Conservation (phyloP, 441 rosid species). For the Mallotus japonicus region DNA sequence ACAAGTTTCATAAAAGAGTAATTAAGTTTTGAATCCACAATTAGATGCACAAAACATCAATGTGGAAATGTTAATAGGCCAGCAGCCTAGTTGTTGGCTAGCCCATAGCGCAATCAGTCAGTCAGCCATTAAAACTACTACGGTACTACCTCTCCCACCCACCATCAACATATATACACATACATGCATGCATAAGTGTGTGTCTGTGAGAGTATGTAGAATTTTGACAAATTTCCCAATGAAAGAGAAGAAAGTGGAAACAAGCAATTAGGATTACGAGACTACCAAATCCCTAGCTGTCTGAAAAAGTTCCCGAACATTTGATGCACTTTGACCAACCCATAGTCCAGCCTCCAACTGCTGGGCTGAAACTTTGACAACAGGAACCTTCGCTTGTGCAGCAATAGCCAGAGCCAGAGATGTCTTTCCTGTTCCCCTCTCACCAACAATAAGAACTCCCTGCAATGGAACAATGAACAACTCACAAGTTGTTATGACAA, state of each 20-base stretch:
- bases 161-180: background rate
- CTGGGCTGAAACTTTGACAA: conserved; percentile 83
- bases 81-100: background rate
- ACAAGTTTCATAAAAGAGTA: background rate
- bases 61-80: background rate
- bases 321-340: conserved; percentile 99
- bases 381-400: conserved; percentile 96
- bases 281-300: conserved; percentile 94
- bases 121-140: background rate
- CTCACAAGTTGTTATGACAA: conserved; percentile 15
- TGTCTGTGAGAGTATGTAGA: background rate
- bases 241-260: conserved; percentile 13
- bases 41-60: background rate
- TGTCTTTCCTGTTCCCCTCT: conserved; percentile 96
- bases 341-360: conserved; percentile 96
- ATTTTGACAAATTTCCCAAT: background rate
- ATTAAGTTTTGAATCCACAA: background rate
- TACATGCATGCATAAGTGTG: background rate
- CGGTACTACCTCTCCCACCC: background rate
- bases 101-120: background rate
- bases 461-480: conserved; percentile 37
- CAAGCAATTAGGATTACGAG: conserved; percentile 24
- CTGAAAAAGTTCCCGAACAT: conserved; percentile 96
- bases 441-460: conserved; percentile 99
- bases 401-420: conserved; percentile 93